Conservation (phyloP, 371 early-diverging fungal genomes). For the Mucor ambiguus region DNA sequence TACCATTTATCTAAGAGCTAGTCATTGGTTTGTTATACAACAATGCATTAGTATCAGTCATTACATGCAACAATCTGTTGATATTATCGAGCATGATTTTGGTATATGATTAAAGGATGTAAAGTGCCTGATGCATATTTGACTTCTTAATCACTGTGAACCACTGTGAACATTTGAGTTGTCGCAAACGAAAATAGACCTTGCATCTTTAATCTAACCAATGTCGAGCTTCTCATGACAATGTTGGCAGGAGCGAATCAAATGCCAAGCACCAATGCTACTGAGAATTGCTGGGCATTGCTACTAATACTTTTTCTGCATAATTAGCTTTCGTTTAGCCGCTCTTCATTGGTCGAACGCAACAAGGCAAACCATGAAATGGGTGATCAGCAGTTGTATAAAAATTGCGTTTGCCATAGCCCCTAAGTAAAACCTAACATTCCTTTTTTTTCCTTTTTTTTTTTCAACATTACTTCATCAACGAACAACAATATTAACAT, state of each 20-base stretch:
- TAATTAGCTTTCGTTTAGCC: neutral
- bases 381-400: neutral
- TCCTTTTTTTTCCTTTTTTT: constrained; percentile 5
- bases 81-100: no score
- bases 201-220: neutral
- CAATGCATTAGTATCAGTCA: no score
- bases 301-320: neutral
- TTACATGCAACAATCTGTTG: no score
- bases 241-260: neutral
- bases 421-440: neutral
- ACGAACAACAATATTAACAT: neutral
- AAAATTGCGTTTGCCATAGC: neutral
- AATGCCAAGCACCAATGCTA: neutral
- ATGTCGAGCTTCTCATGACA: neutral
- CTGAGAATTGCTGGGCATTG: neutral
- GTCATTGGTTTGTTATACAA: no score
- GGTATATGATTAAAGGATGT: no score
- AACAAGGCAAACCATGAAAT: neutral
- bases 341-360: neutral
- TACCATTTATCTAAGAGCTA: no score
- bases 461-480: neutral
- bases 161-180: no score
- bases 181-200: neutral
- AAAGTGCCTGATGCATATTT: no score
- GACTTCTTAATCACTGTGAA: no score